Base-by-base conservation (phyloP, 2,329 filamentous ascomycete genomes). In the Reticulascus tulasneorum region DNA sequence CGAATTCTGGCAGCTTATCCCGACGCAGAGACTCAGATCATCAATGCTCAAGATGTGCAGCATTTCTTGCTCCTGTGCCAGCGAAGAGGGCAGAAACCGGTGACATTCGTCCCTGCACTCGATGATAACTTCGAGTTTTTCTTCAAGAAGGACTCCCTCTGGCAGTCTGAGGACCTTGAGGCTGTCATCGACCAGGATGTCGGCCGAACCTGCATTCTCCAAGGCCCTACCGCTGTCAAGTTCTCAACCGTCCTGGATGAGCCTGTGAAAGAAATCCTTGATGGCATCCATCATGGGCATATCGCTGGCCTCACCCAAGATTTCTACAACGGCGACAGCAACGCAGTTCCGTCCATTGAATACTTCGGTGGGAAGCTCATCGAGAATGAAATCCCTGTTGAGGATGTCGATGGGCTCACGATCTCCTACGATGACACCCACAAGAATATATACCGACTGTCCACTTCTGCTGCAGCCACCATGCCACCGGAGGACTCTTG, bases 91-190 rank as follows among this genome's bases (percentile, higher is more conserved):
- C 93, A 98, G 71, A 98, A 98, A 75, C 93, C 93, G 3, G 86
- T 94, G 19, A 93, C 91, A 1, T 98, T 98, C 58, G 90, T 98
- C 20, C 93, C 93, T 6, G 75, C 85, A n/a, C 75, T 98, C 16
- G 93, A 98, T 53, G 89, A 94, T 46, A 95, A 91, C 59, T 98
- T 98, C 49, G 93, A 98, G 59, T 95, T 94, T 67, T 98, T 88
- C 72, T 98, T 98, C 83, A 98, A 98, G 81, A 98, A 98, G 72
- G 93, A 98, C 62, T 98, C 93, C 2, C 77, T 98, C 7, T 98
- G 93, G 93, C 93, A 98, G 66, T 97, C 93, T 1, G 93, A 98
- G 65, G 93, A 98, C 55, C 74, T 98, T 9, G 91, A 94, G 54
- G 93, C 93, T 35, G 90, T 98, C 39, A 90, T 96, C 43, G 91